Evolutionary conservation across 2,329 filamentous ascomycete species (phyloP).

Genomic region (Xylaria sp.): DNA sequence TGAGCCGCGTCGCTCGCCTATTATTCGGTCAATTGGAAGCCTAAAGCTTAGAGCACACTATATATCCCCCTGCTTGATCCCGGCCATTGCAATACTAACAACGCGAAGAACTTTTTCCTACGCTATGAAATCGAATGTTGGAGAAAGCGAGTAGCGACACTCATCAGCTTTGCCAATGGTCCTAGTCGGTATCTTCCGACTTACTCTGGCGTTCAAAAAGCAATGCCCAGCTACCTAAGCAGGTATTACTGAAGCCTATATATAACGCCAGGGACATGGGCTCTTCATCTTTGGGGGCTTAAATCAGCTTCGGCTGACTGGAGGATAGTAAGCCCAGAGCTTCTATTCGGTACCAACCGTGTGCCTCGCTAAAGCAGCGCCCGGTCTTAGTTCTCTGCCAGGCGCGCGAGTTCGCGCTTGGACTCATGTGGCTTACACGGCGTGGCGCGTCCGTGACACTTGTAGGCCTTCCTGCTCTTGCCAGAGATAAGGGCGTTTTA

Average conservation of each 20-base stretch:
- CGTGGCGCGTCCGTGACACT: background rate
- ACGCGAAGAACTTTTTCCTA: background rate
- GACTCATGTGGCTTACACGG: background rate
- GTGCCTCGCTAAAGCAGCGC: slow-evolving; percentile 12
- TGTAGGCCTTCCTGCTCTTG: background rate
- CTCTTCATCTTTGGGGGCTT: slow-evolving; percentile 1
- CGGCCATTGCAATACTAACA: background rate
- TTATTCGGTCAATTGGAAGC: background rate
- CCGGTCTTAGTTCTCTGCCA: slow-evolving; percentile 4
- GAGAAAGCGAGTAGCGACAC: background rate
- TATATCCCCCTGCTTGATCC: slow-evolving; percentile 3
- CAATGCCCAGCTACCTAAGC: background rate
- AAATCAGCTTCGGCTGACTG: slow-evolving; percentile 20
- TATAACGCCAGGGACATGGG: slow-evolving; percentile 20
- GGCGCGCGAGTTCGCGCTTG: background rate
- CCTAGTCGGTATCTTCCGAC: background rate
- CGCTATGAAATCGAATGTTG: background rate
- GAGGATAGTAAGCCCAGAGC: slow-evolving; percentile 13
- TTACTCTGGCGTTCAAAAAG: background rate
- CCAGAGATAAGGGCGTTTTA: background rate
- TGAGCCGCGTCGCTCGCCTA: background rate
- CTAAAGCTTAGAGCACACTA: background rate
- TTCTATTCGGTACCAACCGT: background rate
- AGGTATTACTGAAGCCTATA: background rate
- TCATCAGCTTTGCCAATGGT: background rate